Percentiles rank a stretch among this genome's conserved stretches.
phyloP scores from a whole-genome alignment of 148 eudicot genomes.

The Nepenthes gracilis region DNA sequence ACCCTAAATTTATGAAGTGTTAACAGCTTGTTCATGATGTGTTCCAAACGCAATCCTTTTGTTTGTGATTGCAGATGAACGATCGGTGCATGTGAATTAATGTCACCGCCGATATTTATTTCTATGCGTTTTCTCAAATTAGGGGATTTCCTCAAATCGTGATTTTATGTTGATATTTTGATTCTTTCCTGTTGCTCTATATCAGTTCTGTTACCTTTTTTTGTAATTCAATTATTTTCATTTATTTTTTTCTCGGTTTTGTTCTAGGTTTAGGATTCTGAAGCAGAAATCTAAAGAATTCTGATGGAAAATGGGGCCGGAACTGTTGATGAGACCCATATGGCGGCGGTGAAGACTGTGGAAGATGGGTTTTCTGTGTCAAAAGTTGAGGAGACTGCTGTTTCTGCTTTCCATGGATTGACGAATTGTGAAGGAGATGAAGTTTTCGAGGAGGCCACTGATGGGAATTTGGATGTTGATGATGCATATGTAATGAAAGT shows the following conservation, averaged over 20 bases:
- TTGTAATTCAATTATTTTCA: background rate
- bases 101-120: no score
- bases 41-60: no score
- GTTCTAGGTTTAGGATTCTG: conserved; percentile 19
- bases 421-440: conserved; percentile 39
- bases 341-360: conserved; percentile 16
- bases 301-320: conserved; percentile 61
- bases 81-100: no score
- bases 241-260: background rate
- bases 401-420: conserved; percentile 18
- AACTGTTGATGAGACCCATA: conserved; percentile 20
- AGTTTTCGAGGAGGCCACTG: conserved; percentile 50
- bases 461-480: conserved; percentile 12
- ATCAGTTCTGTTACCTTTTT: background rate
- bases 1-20: no score
- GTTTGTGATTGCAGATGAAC: no score
- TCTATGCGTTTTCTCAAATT: no score
- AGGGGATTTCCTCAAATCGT: no score
- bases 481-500: conserved; percentile 8
- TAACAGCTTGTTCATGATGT: no score
- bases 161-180: background rate
- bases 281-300: conserved; percentile 5
- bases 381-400: conserved; percentile 17
- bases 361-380: conserved; percentile 21
- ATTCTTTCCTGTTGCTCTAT: background rate